These are phyloP conservation scores for Conticribra guillardii DNA, from an alignment of 108 stramenopile genomes.

Conservation along the genomic window DNA sequence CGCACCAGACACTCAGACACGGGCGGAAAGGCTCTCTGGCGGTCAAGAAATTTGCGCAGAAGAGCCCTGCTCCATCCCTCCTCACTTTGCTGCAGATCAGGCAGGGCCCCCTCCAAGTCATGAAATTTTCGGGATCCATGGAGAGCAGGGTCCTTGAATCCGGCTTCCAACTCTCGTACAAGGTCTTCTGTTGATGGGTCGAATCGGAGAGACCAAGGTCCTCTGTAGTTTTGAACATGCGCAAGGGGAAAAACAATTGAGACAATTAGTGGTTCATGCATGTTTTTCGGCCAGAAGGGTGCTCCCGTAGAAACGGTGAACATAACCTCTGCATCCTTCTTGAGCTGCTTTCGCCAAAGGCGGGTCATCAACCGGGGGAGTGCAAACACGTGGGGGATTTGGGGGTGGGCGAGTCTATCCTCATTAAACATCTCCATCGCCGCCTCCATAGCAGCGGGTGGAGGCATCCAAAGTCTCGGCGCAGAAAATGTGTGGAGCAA, in stretches of 20 bases:
- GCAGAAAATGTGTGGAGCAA: slow-evolving; percentile 2
- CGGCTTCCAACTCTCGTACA: slow-evolving; percentile 24
- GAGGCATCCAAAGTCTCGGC: slow-evolving; percentile 20
- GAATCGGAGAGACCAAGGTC: slow-evolving; percentile 3
- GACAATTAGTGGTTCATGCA: slow-evolving; percentile 24
- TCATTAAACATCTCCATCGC: slow-evolving; percentile 2
- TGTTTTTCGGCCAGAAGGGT: slow-evolving; percentile 10
- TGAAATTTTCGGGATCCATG: slow-evolving; percentile 54
- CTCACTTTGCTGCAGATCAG: slow-evolving; percentile 23
- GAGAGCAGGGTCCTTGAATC: neutral
- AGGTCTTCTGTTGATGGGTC: neutral
- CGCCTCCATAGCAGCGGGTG: slow-evolving; percentile 13
- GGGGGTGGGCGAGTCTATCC: slow-evolving; percentile 9
- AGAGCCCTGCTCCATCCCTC: slow-evolving; percentile 28
- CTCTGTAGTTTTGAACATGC: slow-evolving; percentile 27
- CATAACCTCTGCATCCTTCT: slow-evolving; percentile 28
- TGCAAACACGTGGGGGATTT: slow-evolving; percentile 34
- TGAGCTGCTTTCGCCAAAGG: slow-evolving; percentile 20
- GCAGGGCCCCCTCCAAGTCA: slow-evolving; percentile 37
- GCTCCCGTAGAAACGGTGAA: slow-evolving; percentile 7
- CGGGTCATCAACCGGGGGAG: slow-evolving; percentile 27
- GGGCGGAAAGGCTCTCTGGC: slow-evolving; percentile 14
- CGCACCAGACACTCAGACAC: slow-evolving; percentile 48
- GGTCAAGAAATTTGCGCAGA: slow-evolving; percentile 57
- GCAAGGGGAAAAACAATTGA: slow-evolving; percentile 48